Conservation (phyloP, 306 rosid genomes). For the Hippophae gyantsensis region DNA sequence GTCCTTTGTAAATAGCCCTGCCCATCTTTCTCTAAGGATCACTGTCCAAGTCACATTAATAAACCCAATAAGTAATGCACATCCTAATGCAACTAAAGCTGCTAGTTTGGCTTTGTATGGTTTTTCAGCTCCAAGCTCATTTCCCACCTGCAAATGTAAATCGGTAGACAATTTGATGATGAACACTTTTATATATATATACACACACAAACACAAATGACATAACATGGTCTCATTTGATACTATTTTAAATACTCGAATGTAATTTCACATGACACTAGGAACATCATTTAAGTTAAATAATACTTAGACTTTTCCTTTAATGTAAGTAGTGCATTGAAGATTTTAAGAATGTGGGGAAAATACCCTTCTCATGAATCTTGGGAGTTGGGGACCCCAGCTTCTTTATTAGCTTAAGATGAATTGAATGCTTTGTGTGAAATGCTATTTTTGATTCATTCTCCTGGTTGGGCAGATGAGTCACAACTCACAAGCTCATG, state of each 20-base stretch:
- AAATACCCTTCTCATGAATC: no score
- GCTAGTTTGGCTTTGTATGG: conserved; percentile 86
- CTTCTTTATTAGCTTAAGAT: no score
- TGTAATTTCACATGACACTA: no score
- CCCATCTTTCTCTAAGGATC: conserved; percentile 59
- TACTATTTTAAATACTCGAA: no score
- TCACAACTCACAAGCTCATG: neutral
- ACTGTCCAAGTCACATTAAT: conserved; percentile 86
- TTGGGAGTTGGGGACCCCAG: no score
- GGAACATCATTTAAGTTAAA: no score
- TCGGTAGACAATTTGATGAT: neutral
- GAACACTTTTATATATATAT: no score
- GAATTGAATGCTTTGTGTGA: neutral
- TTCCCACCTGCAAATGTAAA: conserved; percentile 58
- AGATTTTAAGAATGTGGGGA: neutral
- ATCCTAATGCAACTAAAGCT: conserved; percentile 80
- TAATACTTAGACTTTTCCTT: no score
- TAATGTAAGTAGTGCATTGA: no score
- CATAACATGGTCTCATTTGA: no score
- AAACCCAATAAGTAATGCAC: conserved; percentile 64
- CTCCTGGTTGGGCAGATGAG: neutral
- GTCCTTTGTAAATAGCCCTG: conserved; percentile 64
- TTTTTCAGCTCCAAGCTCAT: conserved; percentile 87
- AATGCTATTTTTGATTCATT: neutral
- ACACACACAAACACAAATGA: no score